A percentile compares a stretch with the other conserved stretches of the same genome.
Evolutionary conservation across 2,329 filamentous ascomycete species (phyloP).

Genomic region (Penicillium decumbens): DNA sequence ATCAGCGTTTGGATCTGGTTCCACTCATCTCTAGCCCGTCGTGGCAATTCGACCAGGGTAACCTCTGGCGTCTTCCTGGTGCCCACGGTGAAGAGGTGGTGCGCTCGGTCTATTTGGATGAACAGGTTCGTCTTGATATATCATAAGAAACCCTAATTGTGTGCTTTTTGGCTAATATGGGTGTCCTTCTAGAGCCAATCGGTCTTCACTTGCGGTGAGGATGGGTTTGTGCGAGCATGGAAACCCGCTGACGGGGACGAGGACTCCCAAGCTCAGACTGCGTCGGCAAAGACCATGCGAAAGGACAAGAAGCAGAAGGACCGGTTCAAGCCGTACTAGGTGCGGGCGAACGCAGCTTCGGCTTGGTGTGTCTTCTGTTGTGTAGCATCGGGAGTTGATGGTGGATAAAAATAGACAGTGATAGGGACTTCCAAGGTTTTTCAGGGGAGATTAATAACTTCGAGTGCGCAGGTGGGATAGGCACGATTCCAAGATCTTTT

Average conservation of each 20-base stretch:
- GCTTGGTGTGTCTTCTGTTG: constrained; percentile 2
- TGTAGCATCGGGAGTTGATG: constrained; percentile 18
- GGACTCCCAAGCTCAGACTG: constrained; percentile 12
- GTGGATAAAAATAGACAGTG: constrained; percentile 13
- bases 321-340: constrained; percentile 39
- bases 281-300: constrained; percentile 20
- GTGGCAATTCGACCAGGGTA: constrained; percentile 40
- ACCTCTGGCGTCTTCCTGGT: constrained; percentile 41
- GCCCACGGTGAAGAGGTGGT: constrained; percentile 49
- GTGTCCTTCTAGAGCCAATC: constrained; percentile 30
- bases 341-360: constrained; percentile 5
- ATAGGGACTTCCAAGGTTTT: neutral
- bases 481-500: neutral
- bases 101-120: constrained; percentile 44
- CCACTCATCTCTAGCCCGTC: constrained; percentile 34
- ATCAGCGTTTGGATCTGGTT: constrained; percentile 42
- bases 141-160: neutral
- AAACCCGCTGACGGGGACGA: constrained; percentile 23
- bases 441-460: neutral
- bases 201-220: constrained; percentile 45
- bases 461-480: neutral
- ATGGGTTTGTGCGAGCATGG: constrained; percentile 42
- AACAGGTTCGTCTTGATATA: constrained; percentile 34
- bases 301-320: constrained; percentile 39
- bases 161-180: neutral